phyloP scores from a whole-genome alignment of 1,284 basidiomycete genomes.

The Irpex sp. region DNA sequence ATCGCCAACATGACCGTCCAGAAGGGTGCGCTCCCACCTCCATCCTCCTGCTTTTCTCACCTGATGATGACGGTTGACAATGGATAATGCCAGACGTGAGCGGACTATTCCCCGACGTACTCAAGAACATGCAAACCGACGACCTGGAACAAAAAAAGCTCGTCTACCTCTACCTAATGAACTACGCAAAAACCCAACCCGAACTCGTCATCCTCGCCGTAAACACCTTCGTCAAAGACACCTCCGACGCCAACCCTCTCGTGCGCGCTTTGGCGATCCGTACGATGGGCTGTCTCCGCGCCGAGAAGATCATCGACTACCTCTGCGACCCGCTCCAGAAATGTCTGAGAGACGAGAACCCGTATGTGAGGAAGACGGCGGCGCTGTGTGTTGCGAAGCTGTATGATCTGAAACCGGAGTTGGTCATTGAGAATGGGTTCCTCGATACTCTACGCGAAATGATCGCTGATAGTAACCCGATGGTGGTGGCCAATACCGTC shows the following conservation, averaged over 20 bases:
- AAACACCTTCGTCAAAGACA: conserved; percentile 97
- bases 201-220: conserved; percentile 97
- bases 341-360: conserved; percentile 90
- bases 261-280: conserved; percentile 95
- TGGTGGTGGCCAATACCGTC: conserved; percentile 52
- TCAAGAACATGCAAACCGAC: conserved; percentile 98
- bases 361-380: conserved; percentile 96
- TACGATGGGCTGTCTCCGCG: conserved; percentile 95
- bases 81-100: conserved; percentile 63
- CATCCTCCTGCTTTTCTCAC: too few relatives aligned
- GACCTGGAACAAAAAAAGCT: conserved; percentile 96
- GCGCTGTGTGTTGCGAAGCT: conserved; percentile 95
- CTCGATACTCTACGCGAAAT: conserved; percentile 85
- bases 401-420: conserved; percentile 93
- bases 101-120: conserved; percentile 94
- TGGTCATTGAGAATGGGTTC: conserved; percentile 95
- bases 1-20: conserved; percentile 96
- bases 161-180: conserved; percentile 97
- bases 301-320: conserved; percentile 99
- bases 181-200: conserved; percentile 97
- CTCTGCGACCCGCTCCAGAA: conserved; percentile 91
- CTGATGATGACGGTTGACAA: too few relatives aligned
- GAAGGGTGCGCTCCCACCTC: conserved; percentile 71
- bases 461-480: conserved; percentile 94
- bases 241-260: conserved; percentile 93